Percentiles rank a stretch among this genome's conserved stretches.
These are phyloP conservation scores for Trametes versicolor DNA, from an alignment of 1,284 basidiomycete genomes.

Conservation along the genomic window DNA sequence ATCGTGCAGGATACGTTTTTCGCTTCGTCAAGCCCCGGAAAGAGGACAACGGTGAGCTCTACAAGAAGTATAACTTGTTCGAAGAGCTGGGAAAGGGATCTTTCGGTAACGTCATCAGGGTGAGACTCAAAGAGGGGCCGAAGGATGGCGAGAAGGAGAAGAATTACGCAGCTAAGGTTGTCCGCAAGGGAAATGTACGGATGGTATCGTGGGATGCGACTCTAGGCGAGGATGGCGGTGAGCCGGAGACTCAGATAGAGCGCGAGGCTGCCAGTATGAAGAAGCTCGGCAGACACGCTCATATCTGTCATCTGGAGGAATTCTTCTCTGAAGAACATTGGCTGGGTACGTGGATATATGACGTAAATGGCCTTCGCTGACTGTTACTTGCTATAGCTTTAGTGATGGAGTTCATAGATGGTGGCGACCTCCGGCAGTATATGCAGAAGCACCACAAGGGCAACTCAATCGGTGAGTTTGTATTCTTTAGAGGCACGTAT, in stretches of 20 bases:
- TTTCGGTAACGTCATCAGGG: conserved; percentile 83
- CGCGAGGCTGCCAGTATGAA: conserved; percentile 87
- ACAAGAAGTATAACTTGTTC: conserved; percentile 70
- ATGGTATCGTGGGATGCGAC: no score
- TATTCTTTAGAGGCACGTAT: not conserved
- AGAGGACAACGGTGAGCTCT: conserved; percentile 58
- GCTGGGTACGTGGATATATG: conserved; percentile 63
- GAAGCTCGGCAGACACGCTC: conserved; percentile 71
- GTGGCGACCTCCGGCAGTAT: conserved; percentile 88
- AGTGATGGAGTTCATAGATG: conserved; percentile 83
- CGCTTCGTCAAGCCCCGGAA: conserved; percentile 9
- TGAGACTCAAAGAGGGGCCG: conserved; percentile 59
- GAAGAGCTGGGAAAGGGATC: conserved; percentile 81
- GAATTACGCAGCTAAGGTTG: no score
- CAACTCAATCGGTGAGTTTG: conserved; percentile 61
- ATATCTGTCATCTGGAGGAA: conserved; percentile 86
- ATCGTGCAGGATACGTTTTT: not conserved
- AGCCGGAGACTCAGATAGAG: conserved; percentile 53
- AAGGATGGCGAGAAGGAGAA: conserved; percentile 57
- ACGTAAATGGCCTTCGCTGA: not conserved
- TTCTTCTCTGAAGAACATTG: conserved; percentile 71
- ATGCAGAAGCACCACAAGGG: conserved; percentile 62
- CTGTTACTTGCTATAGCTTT: conserved; percentile 59
- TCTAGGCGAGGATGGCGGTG: conserved; percentile 47
- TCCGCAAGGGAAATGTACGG: no score